Conservation (phyloP, 2,329 filamentous ascomycete species). For the Sarocladium kiliense region DNA sequence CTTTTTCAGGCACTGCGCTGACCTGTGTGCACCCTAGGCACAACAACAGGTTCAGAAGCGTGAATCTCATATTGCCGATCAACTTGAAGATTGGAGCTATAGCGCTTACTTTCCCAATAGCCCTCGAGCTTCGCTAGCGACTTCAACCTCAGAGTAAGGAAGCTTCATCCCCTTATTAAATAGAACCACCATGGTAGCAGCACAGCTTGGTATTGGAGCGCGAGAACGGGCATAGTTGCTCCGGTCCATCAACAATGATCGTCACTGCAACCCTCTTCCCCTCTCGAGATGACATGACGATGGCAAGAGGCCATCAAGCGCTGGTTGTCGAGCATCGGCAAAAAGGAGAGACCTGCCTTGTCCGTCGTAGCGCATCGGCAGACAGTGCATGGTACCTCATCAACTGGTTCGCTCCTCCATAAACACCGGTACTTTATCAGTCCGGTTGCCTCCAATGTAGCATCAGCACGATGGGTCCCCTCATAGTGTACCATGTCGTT, state of each 20-base stretch:
- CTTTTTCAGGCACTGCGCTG: not conserved
- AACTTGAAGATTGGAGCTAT: not conserved
- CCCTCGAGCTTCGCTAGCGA: not conserved
- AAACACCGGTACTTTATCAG: not conserved
- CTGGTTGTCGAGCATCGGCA: not conserved
- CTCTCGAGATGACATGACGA: not conserved
- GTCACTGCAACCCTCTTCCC: not conserved
- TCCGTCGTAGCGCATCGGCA: not conserved
- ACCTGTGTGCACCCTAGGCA: not conserved
- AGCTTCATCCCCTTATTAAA: not conserved
- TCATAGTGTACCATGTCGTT: not conserved
- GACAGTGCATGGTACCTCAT: not conserved
- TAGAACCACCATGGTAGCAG: not conserved
- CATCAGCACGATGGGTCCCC: not conserved
- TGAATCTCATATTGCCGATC: not conserved
- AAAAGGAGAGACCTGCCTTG: not conserved
- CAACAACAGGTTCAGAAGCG: constrained; percentile 1
- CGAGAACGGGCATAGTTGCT: not conserved
- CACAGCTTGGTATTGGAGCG: constrained; percentile 1
- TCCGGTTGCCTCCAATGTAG: not conserved
- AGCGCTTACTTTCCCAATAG: not conserved
- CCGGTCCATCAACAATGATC: not conserved
- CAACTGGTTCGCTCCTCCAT: not conserved
- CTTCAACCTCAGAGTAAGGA: not conserved
- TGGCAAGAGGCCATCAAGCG: not conserved